Evolutionary conservation across 1,284 basidiomycete species (phyloP).

Genomic region (Puccinia hordei): DNA sequence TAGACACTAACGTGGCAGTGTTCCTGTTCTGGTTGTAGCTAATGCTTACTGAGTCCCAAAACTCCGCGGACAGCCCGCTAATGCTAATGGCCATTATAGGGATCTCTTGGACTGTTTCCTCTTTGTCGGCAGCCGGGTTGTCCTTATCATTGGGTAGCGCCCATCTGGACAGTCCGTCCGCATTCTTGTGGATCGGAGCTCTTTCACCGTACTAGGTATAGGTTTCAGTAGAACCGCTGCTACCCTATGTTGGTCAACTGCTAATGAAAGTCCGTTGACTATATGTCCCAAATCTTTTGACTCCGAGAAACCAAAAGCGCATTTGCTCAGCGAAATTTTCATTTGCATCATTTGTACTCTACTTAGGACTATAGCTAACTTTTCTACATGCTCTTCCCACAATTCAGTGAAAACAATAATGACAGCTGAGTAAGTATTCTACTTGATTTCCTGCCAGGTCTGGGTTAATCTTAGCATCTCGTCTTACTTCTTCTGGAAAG

Average conservation of each 20-base stretch:
- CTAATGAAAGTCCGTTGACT: background rate
- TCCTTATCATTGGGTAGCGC: too few species aligned
- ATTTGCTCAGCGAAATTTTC: slow-evolving; percentile 22
- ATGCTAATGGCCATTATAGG: slow-evolving; percentile 1
- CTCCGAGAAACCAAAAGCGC: slow-evolving; percentile 5
- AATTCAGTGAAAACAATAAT: slow-evolving; percentile 13
- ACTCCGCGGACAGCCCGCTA: background rate
- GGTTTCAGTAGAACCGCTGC: slow-evolving; percentile 9
- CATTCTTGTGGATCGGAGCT: background rate
- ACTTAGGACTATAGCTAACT: background rate
- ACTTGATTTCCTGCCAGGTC: background rate
- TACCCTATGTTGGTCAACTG: slow-evolving; percentile 16
- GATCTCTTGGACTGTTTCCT: background rate
- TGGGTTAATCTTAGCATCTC: too few species aligned
- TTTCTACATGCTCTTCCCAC: background rate
- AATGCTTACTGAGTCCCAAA: background rate
- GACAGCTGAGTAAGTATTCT: background rate
- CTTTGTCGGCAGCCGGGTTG: background rate
- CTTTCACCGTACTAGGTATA: background rate
- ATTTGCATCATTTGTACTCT: slow-evolving; percentile 11
- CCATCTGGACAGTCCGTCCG: slow-evolving; percentile 1
- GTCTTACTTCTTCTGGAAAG: too few species aligned
- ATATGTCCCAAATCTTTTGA: slow-evolving; percentile 8
- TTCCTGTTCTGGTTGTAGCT: background rate
- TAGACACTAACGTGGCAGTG: background rate